These are phyloP conservation scores for Chloromonas sp. DNA, from an alignment of 163 green algal genomes.

Conservation along the genomic window DNA sequence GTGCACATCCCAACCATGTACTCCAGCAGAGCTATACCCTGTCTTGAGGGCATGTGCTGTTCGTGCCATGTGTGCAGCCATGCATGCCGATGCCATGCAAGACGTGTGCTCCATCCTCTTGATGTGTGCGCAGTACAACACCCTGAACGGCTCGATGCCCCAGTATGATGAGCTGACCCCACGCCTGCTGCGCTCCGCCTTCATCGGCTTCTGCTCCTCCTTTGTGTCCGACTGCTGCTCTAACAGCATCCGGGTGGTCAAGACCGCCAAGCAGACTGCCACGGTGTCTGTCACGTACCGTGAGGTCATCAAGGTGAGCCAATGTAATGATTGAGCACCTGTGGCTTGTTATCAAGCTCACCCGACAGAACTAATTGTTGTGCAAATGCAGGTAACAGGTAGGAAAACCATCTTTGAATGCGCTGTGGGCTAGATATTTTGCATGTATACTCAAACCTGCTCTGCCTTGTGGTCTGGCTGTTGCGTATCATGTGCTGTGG, in stretches of 20 bases:
- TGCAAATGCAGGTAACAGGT: background rate
- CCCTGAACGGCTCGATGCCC: conserved; percentile 67
- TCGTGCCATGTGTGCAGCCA: no score
- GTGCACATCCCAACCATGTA: no score
- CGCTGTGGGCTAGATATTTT: background rate
- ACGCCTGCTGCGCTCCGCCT: conserved; percentile 69
- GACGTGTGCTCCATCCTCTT: no score
- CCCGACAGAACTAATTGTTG: background rate
- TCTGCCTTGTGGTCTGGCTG: background rate
- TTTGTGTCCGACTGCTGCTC: conserved; percentile 59
- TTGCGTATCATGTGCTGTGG: background rate
- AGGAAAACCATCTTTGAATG: background rate
- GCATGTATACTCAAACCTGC: no score
- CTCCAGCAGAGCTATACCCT: no score
- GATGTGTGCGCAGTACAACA: conserved; percentile 66
- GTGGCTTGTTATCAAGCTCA: background rate
- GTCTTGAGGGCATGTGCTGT: no score
- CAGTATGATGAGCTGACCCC: conserved; percentile 65
- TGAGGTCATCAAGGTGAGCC: conserved; percentile 52
- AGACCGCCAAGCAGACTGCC: conserved; percentile 48
- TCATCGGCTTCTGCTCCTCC: conserved; percentile 67
- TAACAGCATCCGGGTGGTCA: conserved; percentile 87
- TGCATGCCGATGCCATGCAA: no score
- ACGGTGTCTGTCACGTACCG: conserved; percentile 61
- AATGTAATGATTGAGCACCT: background rate